These are phyloP conservation scores for Tricholoma hemisulphureum DNA, from an alignment of 768 basidiomycete genomes.

Conservation along the genomic window DNA sequence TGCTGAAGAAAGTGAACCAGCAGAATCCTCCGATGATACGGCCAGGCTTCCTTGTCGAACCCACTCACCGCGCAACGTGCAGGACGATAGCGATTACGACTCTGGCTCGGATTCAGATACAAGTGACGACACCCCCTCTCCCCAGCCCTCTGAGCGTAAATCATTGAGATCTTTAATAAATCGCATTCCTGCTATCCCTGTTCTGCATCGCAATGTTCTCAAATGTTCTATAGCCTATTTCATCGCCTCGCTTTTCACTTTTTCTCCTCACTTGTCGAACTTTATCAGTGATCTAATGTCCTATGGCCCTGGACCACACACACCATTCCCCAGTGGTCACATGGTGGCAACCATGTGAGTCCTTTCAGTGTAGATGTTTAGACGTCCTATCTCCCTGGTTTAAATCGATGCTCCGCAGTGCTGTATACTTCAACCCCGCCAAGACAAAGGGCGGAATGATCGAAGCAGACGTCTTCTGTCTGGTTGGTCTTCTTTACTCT, in stretches of 20 bases:
- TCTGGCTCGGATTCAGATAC: conserved; percentile 22
- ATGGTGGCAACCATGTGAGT: conserved; percentile 91
- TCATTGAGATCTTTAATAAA: not conserved
- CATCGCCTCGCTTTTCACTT: conserved; percentile 90
- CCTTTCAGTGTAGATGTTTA: not conserved
- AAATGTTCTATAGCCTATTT: conserved; percentile 94
- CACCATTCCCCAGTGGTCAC: conserved; percentile 80
- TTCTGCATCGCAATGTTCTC: conserved; percentile 68
- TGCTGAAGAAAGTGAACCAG: conserved; percentile 1
- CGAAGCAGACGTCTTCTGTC: conserved; percentile 82
- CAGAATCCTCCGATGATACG: not conserved
- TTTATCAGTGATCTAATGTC: conserved; percentile 62
- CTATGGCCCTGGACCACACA: conserved; percentile 44
- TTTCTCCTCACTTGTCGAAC: conserved; percentile 69
- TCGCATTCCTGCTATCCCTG: conserved; percentile 40
- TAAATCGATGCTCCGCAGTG: conserved; percentile 36
- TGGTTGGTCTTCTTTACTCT: conserved; percentile 67
- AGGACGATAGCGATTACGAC: conserved; percentile 11
- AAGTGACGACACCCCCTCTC: conserved; percentile 3
- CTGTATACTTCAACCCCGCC: conserved; percentile 90
- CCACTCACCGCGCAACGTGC: not conserved
- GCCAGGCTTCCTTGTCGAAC: not conserved
- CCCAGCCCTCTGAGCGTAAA: conserved; percentile 13
- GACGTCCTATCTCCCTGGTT: not conserved
- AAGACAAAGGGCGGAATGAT: conserved; percentile 92